These are phyloP conservation scores for Boechera divaricarpa DNA, from an alignment of 345 rosid genomes.

Conservation along the genomic window DNA sequence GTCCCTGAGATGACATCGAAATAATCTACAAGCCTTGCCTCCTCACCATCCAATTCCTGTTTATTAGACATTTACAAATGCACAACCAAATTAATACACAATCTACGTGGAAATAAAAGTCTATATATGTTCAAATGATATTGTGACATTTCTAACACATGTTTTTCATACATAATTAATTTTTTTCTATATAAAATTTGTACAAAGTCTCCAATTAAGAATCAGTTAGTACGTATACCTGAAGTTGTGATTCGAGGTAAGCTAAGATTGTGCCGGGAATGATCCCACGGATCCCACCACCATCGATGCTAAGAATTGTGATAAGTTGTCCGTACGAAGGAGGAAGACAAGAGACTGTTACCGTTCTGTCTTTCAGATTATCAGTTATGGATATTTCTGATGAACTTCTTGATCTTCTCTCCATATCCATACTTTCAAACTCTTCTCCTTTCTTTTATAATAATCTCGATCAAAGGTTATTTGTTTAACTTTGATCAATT, in stretches of 20 bases:
- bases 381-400: constrained; percentile 1
- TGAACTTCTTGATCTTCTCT: constrained; percentile 4
- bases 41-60: constrained; percentile 72
- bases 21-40: constrained; percentile 74
- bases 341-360: constrained; percentile 41
- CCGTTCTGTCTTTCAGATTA: not conserved
- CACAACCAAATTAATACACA: not conserved
- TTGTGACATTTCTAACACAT: too few species aligned
- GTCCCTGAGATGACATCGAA: constrained; percentile 81
- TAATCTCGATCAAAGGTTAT: constrained; percentile 5
- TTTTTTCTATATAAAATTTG: not conserved
- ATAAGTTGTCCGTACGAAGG: constrained; percentile 55
- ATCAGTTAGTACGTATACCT: constrained; percentile 45
- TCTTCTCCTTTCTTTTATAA: not conserved
- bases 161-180: too few species aligned
- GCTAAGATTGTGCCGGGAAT: constrained; percentile 65
- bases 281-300: constrained; percentile 77
- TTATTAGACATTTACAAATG: not conserved
- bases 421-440: constrained; percentile 8
- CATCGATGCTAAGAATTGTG: constrained; percentile 75
- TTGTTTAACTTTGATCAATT: not conserved
- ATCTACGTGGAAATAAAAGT: not conserved
- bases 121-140: too few species aligned
- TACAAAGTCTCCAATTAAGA: not conserved
- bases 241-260: constrained; percentile 66